Evolutionary conservation across 257 asterid species (phyloP), one percentile per base, ranked within the genome.

Genomic region (Solanum rostratum): DNA sequence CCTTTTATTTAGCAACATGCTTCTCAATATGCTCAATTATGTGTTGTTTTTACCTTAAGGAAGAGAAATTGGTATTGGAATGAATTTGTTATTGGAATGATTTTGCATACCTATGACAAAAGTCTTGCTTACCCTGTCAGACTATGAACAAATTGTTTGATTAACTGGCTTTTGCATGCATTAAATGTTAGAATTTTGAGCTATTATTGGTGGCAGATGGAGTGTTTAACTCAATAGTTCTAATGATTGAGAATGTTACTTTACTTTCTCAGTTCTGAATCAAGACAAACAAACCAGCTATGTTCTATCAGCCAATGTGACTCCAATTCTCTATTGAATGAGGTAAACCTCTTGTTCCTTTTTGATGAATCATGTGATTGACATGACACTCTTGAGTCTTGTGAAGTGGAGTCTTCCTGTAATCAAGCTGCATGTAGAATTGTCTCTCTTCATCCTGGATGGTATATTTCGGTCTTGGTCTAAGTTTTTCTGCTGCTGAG

Each of bases 261-360:
- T 84, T 43, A 88, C 81, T 83, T 83, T 80, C 86, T 78, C 97
- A 97, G 99, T 86, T 90, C 96, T 84, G 98, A 93, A 90, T 95
- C 98, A 78, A 88, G 91, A 81, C 98, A 97, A 79, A 97, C 99
- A 24, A 95, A 97, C 86, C 94, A 93, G 86, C 89, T 97, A 78
- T 97, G 99, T 90, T 97, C 99, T 86, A 97, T 97, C 89, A 97
- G 95, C 91, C 95, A 94, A 79, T 97, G 99, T 85, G 94, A 97
- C 89, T 91, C 98, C 55, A 87, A 93, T 85, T 97, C 99, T 87
- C 99, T 97, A 73, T 85, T 92, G 86, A 97, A 95, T 86, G 97
- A 97, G 99, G 99, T 97, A 91, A 87, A 84, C 19, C 33, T 30
- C 70, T 33, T 83, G 50, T 66, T 66, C 49, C 85, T 68, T 83